Percentiles rank a stretch among this genome's conserved stretches.
phyloP scores from a whole-genome alignment of 148 eudicot genomes.

The Camellia granthamiana region DNA sequence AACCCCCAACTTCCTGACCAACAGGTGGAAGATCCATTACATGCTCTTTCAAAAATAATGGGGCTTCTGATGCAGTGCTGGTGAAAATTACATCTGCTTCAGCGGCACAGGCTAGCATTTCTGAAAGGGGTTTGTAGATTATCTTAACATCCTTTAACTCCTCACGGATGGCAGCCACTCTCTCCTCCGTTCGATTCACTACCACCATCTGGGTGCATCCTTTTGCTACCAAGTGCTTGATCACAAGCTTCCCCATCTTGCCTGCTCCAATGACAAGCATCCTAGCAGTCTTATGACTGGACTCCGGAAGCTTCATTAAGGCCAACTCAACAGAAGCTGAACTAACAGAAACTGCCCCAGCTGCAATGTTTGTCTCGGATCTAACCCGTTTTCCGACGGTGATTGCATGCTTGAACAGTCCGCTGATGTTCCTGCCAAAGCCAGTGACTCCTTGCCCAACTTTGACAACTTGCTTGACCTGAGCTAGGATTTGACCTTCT shows the following conservation, averaged over 20 bases:
- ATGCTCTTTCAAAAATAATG: constrained; percentile 49
- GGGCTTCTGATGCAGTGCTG: constrained; percentile 81
- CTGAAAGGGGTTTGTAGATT: constrained; percentile 68
- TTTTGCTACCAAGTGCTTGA: constrained; percentile 87
- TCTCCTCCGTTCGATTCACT: constrained; percentile 72
- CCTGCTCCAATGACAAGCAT: constrained; percentile 89
- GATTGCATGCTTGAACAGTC: constrained; percentile 89
- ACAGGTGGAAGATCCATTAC: constrained; percentile 53
- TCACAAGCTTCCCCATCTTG: constrained; percentile 95
- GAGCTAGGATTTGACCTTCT: constrained; percentile 97
- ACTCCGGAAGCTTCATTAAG: constrained; percentile 75
- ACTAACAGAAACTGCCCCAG: constrained; percentile 96
- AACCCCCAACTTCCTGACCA: constrained; percentile 49
- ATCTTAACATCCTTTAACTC: constrained; percentile 70
- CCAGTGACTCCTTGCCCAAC: constrained; percentile 93
- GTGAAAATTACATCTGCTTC: constrained; percentile 93
- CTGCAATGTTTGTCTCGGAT: constrained; percentile 82
- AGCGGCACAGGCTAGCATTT: constrained; percentile 68
- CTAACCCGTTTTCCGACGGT: constrained; percentile 88
- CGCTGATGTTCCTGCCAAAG: constrained; percentile 93
- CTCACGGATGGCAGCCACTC: constrained; percentile 70
- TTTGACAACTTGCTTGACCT: constrained; percentile 94
- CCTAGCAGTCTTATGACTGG: constrained; percentile 60
- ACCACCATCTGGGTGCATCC: constrained; percentile 92
- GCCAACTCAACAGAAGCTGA: constrained; percentile 97